These are phyloP conservation scores for Aspergillus phoenicis DNA, from an alignment of 2,329 filamentous ascomycete species.

Conservation along the genomic window DNA sequence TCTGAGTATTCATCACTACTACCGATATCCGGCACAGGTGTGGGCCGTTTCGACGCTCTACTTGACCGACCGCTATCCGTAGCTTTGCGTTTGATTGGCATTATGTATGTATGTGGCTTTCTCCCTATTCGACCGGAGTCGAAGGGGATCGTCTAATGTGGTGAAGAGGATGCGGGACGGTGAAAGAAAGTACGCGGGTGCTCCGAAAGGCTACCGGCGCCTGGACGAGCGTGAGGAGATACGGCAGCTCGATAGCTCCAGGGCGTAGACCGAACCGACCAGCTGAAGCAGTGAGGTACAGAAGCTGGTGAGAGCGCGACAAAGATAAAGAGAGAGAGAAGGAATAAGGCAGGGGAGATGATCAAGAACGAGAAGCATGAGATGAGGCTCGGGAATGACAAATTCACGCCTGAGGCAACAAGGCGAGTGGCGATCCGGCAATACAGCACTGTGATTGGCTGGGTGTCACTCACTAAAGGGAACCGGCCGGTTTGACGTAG, in stretches of 20 bases:
- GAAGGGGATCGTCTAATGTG: slow-evolving; percentile 23
- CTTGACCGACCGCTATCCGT: slow-evolving; percentile 49
- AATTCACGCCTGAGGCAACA: slow-evolving; percentile 30
- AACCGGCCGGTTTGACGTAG: slow-evolving; percentile 24
- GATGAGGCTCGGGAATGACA: slow-evolving; percentile 5
- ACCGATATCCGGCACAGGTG: slow-evolving; percentile 49
- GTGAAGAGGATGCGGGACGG: not conserved
- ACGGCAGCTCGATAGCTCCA: not conserved
- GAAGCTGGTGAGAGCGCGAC: slow-evolving; percentile 2
- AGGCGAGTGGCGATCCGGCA: not conserved
- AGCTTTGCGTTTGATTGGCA: slow-evolving; percentile 75
- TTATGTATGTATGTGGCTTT: slow-evolving; percentile 36
- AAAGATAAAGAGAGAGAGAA: slow-evolving; percentile 2
- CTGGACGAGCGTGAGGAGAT: not conserved
- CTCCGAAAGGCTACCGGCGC: slow-evolving; percentile 11
- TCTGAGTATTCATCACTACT: slow-evolving; percentile 63
- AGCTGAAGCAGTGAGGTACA: not conserved
- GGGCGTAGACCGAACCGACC: not conserved
- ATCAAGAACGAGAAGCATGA: not conserved
- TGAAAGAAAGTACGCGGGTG: slow-evolving; percentile 3
- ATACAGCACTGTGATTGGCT: not conserved
- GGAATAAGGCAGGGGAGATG: too few relatives aligned
- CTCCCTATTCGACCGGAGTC: not conserved
- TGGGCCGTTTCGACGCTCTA: slow-evolving; percentile 52
- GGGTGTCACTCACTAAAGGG: slow-evolving; percentile 1